Conservation (phyloP, 148 eudicot genomes). For the Rhododendron griersonianum region DNA sequence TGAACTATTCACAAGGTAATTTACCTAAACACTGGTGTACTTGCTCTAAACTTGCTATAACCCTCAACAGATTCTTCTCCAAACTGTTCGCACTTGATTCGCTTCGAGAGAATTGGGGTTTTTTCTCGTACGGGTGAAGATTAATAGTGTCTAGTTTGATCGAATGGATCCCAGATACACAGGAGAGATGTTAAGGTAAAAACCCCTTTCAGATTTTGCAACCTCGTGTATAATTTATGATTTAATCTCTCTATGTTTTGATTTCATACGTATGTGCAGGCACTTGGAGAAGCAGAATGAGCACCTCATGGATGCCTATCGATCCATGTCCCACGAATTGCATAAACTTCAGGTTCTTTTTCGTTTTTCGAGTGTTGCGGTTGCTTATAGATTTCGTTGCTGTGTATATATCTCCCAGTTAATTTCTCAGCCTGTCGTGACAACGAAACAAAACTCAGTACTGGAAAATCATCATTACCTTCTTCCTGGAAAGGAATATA, state of each 20-base stretch:
- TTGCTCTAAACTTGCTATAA: neutral
- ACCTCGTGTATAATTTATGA: neutral
- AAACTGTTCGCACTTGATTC: neutral
- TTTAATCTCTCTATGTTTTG: neutral
- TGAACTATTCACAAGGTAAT: no score
- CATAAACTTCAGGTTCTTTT: constrained; percentile 14
- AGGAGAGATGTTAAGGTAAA: constrained; percentile 3
- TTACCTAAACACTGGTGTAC: no score
- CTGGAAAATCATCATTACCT: neutral
- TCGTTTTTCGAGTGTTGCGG: no score
- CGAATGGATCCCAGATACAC: constrained; percentile 5
- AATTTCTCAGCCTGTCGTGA: neutral
- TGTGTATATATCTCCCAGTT: neutral
- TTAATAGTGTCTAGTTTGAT: neutral
- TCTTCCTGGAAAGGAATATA: neutral
- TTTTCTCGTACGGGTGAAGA: neutral
- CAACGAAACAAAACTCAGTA: neutral
- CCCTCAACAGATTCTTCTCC: neutral
- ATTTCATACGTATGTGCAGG: neutral
- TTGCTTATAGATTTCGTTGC: neutral
- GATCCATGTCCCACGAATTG: constrained; percentile 7
- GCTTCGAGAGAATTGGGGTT: neutral
- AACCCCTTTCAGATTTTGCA: neutral
- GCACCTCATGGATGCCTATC: constrained; percentile 11
- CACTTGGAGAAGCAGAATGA: constrained; percentile 14